phyloP scores from a whole-genome alignment of 179 eudicot genomes.

The Spergularia azorica region DNA sequence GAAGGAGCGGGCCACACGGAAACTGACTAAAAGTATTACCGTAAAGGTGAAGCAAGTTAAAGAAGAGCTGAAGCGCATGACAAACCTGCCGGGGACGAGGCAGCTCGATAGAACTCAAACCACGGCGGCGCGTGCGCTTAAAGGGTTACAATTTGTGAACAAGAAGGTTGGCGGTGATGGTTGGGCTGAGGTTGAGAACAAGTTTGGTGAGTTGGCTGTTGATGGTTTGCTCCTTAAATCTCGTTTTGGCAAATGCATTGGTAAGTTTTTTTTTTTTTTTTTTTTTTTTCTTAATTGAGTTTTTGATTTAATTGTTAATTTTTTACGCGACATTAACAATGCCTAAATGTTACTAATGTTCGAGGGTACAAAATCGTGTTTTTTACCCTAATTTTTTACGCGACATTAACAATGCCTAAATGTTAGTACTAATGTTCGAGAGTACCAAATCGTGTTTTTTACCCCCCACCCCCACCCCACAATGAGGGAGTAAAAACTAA shows the following conservation, averaged over 20 bases:
- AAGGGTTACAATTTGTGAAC: conserved; percentile 76
- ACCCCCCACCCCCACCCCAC: no score
- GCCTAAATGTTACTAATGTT: background rate
- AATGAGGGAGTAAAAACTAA: no score
- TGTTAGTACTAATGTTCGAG: background rate
- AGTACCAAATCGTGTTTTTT: background rate
- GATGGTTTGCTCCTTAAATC: conserved; percentile 69
- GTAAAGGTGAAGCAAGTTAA: conserved; percentile 61
- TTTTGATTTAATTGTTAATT: background rate
- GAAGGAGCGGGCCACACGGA: conserved; percentile 21
- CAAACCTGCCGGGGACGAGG: conserved; percentile 24
- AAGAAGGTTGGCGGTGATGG: conserved; percentile 63
- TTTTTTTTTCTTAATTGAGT: background rate
- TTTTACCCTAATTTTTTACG: background rate
- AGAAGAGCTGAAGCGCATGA: conserved; percentile 72
- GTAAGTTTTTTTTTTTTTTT: conserved; percentile 32
- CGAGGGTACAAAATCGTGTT: background rate
- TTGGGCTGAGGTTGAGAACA: conserved; percentile 72
- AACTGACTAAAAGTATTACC: conserved; percentile 43
- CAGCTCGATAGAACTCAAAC: conserved; percentile 60
- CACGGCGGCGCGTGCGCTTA: conserved; percentile 67
- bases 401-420: background rate
- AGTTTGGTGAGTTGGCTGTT: conserved; percentile 52
- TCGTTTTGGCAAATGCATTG: conserved; percentile 84
- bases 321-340: background rate